Conservation (phyloP, 75 land plant species). For the Chamaecyparis obtusa region DNA sequence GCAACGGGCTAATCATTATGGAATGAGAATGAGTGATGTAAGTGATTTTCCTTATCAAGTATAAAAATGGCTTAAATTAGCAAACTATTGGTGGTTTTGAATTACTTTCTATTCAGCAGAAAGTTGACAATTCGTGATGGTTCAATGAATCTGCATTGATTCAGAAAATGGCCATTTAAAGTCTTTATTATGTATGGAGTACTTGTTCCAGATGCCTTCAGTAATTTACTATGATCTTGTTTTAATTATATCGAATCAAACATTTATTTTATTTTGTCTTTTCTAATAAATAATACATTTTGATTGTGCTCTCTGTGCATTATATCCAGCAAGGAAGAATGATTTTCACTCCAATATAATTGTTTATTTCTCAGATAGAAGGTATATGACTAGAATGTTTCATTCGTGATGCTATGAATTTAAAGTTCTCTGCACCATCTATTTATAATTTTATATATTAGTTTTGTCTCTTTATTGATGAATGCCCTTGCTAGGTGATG, state of each 20-base stretch:
- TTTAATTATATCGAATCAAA: not conserved
- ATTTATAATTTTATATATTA: not conserved
- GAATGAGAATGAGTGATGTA: slow-evolving; percentile 86
- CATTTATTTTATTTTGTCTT: not conserved
- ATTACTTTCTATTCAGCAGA: not conserved
- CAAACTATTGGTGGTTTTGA: not conserved
- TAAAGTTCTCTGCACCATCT: not conserved
- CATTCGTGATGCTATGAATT: not conserved
- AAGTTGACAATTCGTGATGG: not conserved
- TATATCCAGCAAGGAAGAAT: not conserved
- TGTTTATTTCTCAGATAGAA: not conserved
- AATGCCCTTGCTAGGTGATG: too few relatives aligned
- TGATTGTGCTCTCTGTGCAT: not conserved
- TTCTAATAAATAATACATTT: not conserved
- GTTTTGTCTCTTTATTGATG: not conserved
- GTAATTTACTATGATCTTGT: not conserved
- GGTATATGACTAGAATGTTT: not conserved
- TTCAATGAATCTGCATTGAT: not conserved
- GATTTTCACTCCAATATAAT: not conserved
- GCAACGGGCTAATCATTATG: slow-evolving; percentile 77
- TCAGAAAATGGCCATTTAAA: not conserved
- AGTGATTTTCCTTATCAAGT: slow-evolving; percentile 21
- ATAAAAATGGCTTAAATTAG: not conserved
- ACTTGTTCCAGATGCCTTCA: slow-evolving; percentile 3
- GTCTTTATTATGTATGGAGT: not conserved